Base-by-base conservation (phyloP, 2,329 filamentous ascomycete genomes). In the Gaeumannomyces tritici region DNA sequence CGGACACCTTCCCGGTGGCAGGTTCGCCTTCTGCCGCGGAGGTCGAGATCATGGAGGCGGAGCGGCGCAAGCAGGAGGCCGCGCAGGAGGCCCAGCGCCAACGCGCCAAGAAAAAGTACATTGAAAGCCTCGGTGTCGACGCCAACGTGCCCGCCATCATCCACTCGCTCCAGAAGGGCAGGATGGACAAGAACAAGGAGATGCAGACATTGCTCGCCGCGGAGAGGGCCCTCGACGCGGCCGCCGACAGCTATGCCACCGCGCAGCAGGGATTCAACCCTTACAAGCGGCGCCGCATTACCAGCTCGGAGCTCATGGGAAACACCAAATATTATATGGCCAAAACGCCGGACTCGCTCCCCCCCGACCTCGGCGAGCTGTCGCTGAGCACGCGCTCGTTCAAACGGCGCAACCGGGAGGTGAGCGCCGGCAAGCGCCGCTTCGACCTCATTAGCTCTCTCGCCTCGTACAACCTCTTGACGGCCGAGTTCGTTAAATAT, bases 401-500 rank as follows among this genome's bases (percentile, higher is more conserved):
- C 26, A 31, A 55, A 13, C 11, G 24, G 27, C 47, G 24, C 13
- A 29, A 24, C 26, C 29, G 29, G 29, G 29, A 29, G 29, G 29
- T 29, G 29, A 18, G 18, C 59, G 8, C 59, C 21, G 24, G 12
- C 59, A 61, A 15, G 15, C 27, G 47, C 51, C 28, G 33, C 24
- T 73, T 75, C 60, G 77, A 83, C 66, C 70, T 82, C 58, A 70
- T 84, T 66, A 74, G 72, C 42, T 73, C 72, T 0, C 64, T 83
- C n/a, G 77, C 74, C 62, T 72, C 73, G 58, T 75, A 75, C 65
- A 71, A 80, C 6, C 81, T 86, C 61, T 73, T 90, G 4, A 73
- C 80, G 57, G 75, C 86, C 59, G 75, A 81, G 59, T 68, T 90
- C 9, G 80, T 81, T 63, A 78, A 79, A 65, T 76, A 82, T 63